These are phyloP conservation scores for Leccinum barrowsii DNA, from an alignment of 768 basidiomycete genomes.

Conservation along the genomic window DNA sequence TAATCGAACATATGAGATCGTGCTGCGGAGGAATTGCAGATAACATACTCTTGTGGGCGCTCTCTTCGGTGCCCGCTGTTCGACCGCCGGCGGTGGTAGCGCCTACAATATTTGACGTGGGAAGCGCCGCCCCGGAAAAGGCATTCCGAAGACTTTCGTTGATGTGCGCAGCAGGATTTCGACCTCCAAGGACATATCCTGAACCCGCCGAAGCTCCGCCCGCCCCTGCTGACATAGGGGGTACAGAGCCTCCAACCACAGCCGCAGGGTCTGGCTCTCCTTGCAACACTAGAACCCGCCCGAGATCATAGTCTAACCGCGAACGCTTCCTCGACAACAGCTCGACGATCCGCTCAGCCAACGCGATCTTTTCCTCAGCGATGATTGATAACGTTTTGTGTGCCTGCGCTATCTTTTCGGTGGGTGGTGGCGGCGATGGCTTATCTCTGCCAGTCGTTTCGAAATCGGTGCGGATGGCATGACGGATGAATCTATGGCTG, in stretches of 20 bases:
- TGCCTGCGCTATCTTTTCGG: conserved; percentile 28
- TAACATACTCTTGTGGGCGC: conserved; percentile 28
- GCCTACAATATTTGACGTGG: conserved; percentile 13
- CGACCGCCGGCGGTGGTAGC: conserved; percentile 11
- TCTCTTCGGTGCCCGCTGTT: conserved; percentile 22
- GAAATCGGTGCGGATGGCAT: conserved; percentile 34
- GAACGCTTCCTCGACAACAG: conserved; percentile 45
- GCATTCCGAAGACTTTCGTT: conserved; percentile 39
- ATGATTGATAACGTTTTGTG: conserved; percentile 31
- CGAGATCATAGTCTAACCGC: conserved; percentile 46
- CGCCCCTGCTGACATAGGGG: conserved; percentile 13
- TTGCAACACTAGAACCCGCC: conserved; percentile 40
- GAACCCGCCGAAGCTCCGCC: conserved; percentile 15
- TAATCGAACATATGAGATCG: conserved; percentile 1
- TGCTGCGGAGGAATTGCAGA: neutral
- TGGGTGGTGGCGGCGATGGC: conserved; percentile 26
- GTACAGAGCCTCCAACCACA: conserved; percentile 28
- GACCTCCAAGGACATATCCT: conserved; percentile 32
- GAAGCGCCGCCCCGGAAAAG: conserved; percentile 26
- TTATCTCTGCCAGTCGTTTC: conserved; percentile 31
- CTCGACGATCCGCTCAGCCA: conserved; percentile 43
- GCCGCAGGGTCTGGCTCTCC: conserved; percentile 40
- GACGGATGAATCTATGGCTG: conserved; percentile 41
- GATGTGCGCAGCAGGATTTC: conserved; percentile 39
- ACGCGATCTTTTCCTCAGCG: conserved; percentile 40